Conservation (phyloP, 192 early-diverging fungal genomes). For the Backusella tarrabulga region DNA sequence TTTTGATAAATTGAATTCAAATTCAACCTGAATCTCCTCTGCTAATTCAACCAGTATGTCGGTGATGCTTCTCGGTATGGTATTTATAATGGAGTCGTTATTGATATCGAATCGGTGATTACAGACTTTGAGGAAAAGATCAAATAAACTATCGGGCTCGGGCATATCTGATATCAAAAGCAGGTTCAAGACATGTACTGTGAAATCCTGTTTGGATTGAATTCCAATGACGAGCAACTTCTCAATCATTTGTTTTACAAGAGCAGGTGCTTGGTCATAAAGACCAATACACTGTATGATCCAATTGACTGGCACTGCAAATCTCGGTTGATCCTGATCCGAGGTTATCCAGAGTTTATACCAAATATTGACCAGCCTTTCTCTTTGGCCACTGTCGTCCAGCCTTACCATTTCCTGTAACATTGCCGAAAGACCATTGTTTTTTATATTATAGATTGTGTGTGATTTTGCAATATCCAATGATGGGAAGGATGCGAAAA, state of each 20-base stretch:
- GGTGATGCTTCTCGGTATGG: neutral
- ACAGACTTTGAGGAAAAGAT: neutral
- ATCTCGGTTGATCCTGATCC: neutral
- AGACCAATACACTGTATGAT: slow-evolving; percentile 23
- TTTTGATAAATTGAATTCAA: neutral
- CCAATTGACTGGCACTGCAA: slow-evolving; percentile 14
- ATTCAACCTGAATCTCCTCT: slow-evolving; percentile 9
- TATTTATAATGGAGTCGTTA: neutral
- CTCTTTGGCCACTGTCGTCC: neutral
- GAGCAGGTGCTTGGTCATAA: slow-evolving; percentile 25
- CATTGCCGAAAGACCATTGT: slow-evolving; percentile 14
- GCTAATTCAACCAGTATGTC: neutral
- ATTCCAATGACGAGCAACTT: slow-evolving; percentile 9
- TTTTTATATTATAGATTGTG: neutral
- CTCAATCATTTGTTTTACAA: slow-evolving; percentile 26
- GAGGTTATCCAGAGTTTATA: neutral
- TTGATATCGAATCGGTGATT: neutral
- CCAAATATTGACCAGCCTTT: slow-evolving; percentile 3
- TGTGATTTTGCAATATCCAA: neutral
- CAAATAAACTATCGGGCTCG: slow-evolving; percentile 9
- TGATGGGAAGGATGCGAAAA: neutral
- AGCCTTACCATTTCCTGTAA: slow-evolving; percentile 22
- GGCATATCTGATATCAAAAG: slow-evolving; percentile 24
- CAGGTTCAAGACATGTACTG: slow-evolving; percentile 12
- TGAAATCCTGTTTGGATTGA: neutral